Conservation (phyloP, 257 asterid species). For the Solanum etuberosum region DNA sequence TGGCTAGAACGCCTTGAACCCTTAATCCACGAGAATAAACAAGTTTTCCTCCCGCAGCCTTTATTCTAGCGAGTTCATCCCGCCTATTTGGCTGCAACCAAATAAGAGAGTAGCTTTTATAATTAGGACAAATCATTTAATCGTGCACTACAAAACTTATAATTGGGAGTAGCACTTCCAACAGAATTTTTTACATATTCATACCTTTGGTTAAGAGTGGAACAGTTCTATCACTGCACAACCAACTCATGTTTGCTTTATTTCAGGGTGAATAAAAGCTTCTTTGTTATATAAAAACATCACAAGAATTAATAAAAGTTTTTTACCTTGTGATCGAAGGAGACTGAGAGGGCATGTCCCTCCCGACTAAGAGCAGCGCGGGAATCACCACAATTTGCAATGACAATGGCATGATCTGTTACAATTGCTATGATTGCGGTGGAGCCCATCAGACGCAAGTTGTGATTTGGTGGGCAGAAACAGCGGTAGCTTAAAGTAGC, state of each 20-base stretch:
- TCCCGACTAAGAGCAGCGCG: constrained; percentile 14
- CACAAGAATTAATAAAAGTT: too few species aligned
- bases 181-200: neutral
- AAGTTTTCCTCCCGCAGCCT: constrained; percentile 1
- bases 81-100: constrained; percentile 2
- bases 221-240: neutral
- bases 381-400: constrained; percentile 23
- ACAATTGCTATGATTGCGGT: constrained; percentile 12
- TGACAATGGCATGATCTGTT: constrained; percentile 4
- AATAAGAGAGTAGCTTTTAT: neutral
- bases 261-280: neutral
- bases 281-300: neutral
- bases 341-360: constrained; percentile 5
- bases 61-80: constrained; percentile 5
- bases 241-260: too few species aligned
- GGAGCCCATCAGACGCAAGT: constrained; percentile 5
- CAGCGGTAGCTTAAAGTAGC: neutral
- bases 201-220: too few species aligned
- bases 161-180: too few species aligned
- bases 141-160: neutral
- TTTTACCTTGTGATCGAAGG: constrained; percentile 16
- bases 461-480: neutral
- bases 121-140: neutral
- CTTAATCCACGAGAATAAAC: neutral
- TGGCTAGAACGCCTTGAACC: constrained; percentile 9